Evolutionary conservation across 768 basidiomycete species (phyloP).

Genomic region (Pilatotrama ljubarskyi): DNA sequence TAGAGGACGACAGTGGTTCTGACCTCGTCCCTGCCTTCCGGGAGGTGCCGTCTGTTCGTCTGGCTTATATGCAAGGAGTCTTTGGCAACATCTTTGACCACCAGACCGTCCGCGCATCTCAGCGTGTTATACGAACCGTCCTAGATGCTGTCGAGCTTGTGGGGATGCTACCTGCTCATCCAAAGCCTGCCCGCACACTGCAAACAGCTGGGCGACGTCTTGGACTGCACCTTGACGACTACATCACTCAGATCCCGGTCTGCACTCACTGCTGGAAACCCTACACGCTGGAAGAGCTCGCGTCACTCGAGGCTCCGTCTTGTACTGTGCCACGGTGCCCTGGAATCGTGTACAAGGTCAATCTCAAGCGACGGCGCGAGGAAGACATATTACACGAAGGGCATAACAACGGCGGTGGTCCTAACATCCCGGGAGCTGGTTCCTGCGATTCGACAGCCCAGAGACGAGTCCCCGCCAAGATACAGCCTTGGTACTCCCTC

Average conservation of each 20-base stretch:
- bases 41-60: not conserved
- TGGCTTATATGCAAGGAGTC: not conserved
- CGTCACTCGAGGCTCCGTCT: not conserved
- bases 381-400: too few species aligned
- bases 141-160: not conserved
- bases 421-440: not conserved
- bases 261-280: not conserved
- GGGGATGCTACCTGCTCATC: not conserved
- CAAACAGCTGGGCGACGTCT: not conserved
- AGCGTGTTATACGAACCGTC: not conserved
- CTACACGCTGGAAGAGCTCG: not conserved
- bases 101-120: not conserved
- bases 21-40: not conserved
- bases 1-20: not conserved
- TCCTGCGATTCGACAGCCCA: not conserved
- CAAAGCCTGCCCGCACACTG: not conserved
- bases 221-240: conserved; percentile 1
- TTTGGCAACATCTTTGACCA: not conserved
- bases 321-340: not conserved
- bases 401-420: not conserved
- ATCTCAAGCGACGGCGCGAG: not conserved
- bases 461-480: not conserved
- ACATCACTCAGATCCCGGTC: not conserved
- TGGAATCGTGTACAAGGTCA: not conserved
- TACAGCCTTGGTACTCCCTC: not conserved